phyloP scores from a whole-genome alignment of 495 filamentous ascomycete genomes.

The Penicillium cataractarum region DNA sequence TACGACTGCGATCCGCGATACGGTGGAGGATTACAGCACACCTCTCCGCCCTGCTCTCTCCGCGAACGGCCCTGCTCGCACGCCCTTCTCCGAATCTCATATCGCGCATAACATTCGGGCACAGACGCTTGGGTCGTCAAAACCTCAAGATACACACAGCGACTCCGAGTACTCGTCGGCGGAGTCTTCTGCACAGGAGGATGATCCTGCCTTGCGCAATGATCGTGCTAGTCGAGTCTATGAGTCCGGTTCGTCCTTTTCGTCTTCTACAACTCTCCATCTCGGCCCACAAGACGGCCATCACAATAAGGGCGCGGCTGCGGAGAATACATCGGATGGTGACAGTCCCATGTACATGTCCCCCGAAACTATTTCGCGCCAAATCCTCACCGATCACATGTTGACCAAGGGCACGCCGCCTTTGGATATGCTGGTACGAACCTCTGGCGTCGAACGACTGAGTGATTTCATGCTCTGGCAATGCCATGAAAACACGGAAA shows the following conservation, averaged over 20 bases:
- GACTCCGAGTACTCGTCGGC: constrained; percentile 43
- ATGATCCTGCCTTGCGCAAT: constrained; percentile 34
- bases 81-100: constrained; percentile 81
- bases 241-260: constrained; percentile 58
- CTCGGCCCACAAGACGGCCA: constrained; percentile 40
- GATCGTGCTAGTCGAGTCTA: constrained; percentile 44
- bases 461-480: constrained; percentile 99
- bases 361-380: constrained; percentile 82
- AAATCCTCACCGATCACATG: constrained; percentile 77
- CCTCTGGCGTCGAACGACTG: constrained; percentile 86
- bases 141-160: constrained; percentile 38
- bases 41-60: constrained; percentile 52
- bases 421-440: constrained; percentile 85
- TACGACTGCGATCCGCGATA: constrained; percentile 83
- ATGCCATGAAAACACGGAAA: constrained; percentile 86
- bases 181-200: constrained; percentile 38
- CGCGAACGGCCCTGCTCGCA: constrained; percentile 45
- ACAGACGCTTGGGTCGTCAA: constrained; percentile 50
- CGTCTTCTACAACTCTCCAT: constrained; percentile 58
- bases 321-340: constrained; percentile 24
- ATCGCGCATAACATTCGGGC: constrained; percentile 81
- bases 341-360: constrained; percentile 50
- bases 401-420: constrained; percentile 85
- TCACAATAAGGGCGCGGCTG: constrained; percentile 30
- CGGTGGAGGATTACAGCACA: constrained; percentile 79